Evolutionary conservation across 2,329 filamentous ascomycete species (phyloP).

Genomic region (Leptographium procerum): DNA sequence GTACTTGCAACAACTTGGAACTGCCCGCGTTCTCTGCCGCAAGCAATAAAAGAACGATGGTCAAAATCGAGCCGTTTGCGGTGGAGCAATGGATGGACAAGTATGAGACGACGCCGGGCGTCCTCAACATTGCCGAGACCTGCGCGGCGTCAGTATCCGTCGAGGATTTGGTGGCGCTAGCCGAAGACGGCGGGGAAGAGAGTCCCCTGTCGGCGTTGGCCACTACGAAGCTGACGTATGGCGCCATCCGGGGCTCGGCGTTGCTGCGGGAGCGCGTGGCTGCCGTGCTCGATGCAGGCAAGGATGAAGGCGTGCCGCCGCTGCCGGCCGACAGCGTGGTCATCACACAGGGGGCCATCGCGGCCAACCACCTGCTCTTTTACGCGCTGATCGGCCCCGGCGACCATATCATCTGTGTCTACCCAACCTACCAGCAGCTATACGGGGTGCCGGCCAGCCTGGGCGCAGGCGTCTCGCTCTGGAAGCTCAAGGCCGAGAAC

Average conservation of each 20-base stretch:
- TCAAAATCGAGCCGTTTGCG: slow-evolving; percentile 47
- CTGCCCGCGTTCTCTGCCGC: neutral
- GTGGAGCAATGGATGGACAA: slow-evolving; percentile 64
- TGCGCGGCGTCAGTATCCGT: slow-evolving; percentile 67
- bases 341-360: slow-evolving; percentile 69
- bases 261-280: slow-evolving; percentile 54
- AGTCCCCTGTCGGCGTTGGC: slow-evolving; percentile 30
- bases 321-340: slow-evolving; percentile 50
- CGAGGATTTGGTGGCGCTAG: slow-evolving; percentile 50
- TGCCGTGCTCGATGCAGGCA: slow-evolving; percentile 31
- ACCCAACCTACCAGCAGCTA: slow-evolving; percentile 79
- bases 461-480: slow-evolving; percentile 66
- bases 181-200: slow-evolving; percentile 29
- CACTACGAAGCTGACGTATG: slow-evolving; percentile 56
- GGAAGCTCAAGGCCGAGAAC: slow-evolving; percentile 55
- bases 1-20: no score
- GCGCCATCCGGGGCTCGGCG: slow-evolving; percentile 58
- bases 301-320: slow-evolving; percentile 27
- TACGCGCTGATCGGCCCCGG: slow-evolving; percentile 61
- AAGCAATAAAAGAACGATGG: slow-evolving; percentile 19
- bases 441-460: slow-evolving; percentile 64
- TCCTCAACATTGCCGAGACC: slow-evolving; percentile 67
- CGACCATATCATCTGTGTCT: slow-evolving; percentile 78
- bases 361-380: slow-evolving; percentile 72
- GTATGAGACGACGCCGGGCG: slow-evolving; percentile 43